Evolutionary conservation across 2,329 filamentous ascomycete species (phyloP).

Genomic region (Lachnellula willkommii): DNA sequence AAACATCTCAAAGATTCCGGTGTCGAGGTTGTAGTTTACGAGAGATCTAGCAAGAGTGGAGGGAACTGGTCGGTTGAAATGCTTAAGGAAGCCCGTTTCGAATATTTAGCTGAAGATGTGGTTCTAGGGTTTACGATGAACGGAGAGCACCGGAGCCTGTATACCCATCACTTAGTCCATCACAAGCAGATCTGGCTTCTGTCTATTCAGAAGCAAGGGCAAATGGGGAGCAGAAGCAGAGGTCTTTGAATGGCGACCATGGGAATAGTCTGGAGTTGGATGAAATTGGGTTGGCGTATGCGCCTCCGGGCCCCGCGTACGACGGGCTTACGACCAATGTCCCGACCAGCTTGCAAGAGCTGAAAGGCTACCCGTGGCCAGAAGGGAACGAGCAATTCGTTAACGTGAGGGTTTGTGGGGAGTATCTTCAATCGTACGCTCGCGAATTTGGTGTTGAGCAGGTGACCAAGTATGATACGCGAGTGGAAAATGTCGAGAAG

Average conservation of each 20-base stretch:
- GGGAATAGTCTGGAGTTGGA: background rate
- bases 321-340: slow-evolving; percentile 25
- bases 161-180: slow-evolving; percentile 22
- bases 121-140: slow-evolving; percentile 24
- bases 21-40: slow-evolving; percentile 48
- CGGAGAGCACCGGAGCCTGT: slow-evolving; percentile 18
- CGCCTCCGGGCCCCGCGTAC: slow-evolving; percentile 27
- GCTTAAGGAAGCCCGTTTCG: background rate
- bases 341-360: slow-evolving; percentile 20
- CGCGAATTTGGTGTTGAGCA: slow-evolving; percentile 14
- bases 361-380: slow-evolving; percentile 24
- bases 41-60: slow-evolving; percentile 46
- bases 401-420: slow-evolving; percentile 18
- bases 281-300: slow-evolving; percentile 17
- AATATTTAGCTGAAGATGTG: background rate
- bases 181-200: slow-evolving; percentile 16
- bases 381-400: slow-evolving; percentile 23
- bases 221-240: background rate
- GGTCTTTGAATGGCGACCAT: background rate
- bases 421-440: slow-evolving; percentile 22
- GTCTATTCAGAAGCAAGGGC: slow-evolving; percentile 1
- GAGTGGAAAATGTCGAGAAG: slow-evolving; percentile 23
- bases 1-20: slow-evolving; percentile 41
- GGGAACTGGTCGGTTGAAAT: slow-evolving; percentile 44
- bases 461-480: slow-evolving; percentile 20